A percentile compares a stretch with the other conserved stretches of the same genome.
Conservation (phyloP, 2,329 filamentous ascomycete genomes). For the Fusarium sp. region DNA sequence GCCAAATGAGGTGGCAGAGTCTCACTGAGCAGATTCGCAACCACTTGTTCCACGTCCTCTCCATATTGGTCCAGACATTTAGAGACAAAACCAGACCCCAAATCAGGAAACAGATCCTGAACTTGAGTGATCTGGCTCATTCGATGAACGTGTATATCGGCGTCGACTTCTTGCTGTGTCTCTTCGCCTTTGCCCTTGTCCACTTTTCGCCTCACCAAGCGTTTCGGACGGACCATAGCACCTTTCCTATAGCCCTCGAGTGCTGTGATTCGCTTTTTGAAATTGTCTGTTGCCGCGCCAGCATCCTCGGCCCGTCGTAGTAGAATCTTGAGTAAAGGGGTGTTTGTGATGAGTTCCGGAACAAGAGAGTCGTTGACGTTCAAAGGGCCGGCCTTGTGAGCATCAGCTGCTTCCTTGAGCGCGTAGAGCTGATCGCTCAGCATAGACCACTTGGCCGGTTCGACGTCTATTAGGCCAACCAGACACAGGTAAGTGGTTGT, state of each 20-base stretch:
- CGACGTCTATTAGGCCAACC: conserved; percentile 73
- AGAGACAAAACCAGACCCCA: conserved; percentile 84
- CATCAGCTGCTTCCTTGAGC: conserved; percentile 76
- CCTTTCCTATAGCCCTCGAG: conserved; percentile 71
- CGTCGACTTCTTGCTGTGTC: conserved; percentile 52
- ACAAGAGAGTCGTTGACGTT: conserved; percentile 78
- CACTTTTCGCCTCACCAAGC: conserved; percentile 63
- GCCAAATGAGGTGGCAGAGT: conserved; percentile 77
- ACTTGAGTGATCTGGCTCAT: conserved; percentile 89
- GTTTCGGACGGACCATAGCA: conserved; percentile 61
- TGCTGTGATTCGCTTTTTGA: conserved; percentile 69
- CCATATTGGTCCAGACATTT: conserved; percentile 82
- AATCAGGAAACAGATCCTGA: conserved; percentile 91
- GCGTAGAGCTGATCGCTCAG: conserved; percentile 86
- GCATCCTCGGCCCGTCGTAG: conserved; percentile 63
- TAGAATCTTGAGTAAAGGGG: conserved; percentile 76
- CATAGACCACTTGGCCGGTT: conserved; percentile 76
- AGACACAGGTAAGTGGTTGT: conserved; percentile 81
- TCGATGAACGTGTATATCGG: conserved; percentile 77
- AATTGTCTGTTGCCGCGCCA: conserved; percentile 63
- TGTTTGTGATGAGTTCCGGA: conserved; percentile 82
- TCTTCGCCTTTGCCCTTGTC: conserved; percentile 73
- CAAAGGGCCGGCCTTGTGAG: conserved; percentile 66
- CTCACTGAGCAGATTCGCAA: conserved; percentile 83
- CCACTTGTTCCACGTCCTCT: conserved; percentile 81